Base-by-base conservation (phyloP, 108 stramenopile species). In the Skeletonema menzelii region DNA sequence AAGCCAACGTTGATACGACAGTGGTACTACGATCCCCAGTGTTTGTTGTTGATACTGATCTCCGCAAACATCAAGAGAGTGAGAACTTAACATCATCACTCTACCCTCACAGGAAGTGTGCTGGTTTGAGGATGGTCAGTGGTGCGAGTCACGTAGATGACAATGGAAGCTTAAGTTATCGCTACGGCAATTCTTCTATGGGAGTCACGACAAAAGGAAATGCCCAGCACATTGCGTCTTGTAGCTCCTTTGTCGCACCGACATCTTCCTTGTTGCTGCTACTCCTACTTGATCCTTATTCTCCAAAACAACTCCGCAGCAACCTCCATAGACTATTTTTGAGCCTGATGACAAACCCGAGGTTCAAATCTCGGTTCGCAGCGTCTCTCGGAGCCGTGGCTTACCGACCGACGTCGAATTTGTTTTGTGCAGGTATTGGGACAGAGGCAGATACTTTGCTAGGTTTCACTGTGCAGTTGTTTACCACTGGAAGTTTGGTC, bases 391-490 rank as follows among this genome's bases (percentile, higher is more conserved):
- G 92, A n/a, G 77, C 76, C 3, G 85, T 96, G n/a, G 88, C 86
- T 11, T 92, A 94, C 63, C 86, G 92, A 35, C 89, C 92, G 1
- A 78, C 92, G 40, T 86, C 89, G 8, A 92, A 91, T 8, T 55
- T 93, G 32, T 96, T 92, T 73, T 93, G 92, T 73, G 95, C 95
- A 14, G 92, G 95, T 2, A 90, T 96, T 22, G 95, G 95, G 14
- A 93, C 95, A 7, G 95, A 95, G 60, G 77, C 88, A 3, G 95
- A 95, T 65, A 89, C 95, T 32, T 85, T 88, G 27, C 67, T 95
- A 28, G 86, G 88, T 72, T 95, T 95, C 77, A 92, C 91, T 11
- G 95, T 95, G 19, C 95, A 96, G 80, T 85, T 96, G 56, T 94
- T 96, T 68, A 96, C 95, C 4, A 91, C 91, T 12, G 91, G 90